Base-by-base conservation (phyloP, 2,329 filamentous ascomycete species). In the Nannizzia gypsea region DNA sequence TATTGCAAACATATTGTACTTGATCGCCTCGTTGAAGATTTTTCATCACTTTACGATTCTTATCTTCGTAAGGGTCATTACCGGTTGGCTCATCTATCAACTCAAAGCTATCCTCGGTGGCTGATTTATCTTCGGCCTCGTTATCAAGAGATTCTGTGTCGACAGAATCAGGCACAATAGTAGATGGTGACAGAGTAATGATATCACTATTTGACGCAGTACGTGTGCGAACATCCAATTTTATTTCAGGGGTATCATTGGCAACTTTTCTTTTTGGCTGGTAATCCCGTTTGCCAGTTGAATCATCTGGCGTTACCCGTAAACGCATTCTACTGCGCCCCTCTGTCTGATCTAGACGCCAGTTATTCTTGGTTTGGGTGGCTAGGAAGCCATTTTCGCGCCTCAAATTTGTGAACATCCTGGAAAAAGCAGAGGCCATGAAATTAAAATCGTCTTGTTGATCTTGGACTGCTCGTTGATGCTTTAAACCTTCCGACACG, bases 31-130 rank as follows among this genome's bases (percentile, higher is more conserved):
- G 87, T 66, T 96, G 87, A 9, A 99, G 79, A 64, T 90, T 92
- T 57, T 93, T 83, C 90, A 97, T 95, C 50, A 99, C 92, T 72
- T 96, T 96, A 50, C 95, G 83, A 68, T 99, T 97, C 77, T 96
- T 97, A 72, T 99, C 95, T 73, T 99, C 95, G 63, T 95, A 95
- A 1, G 85, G 86, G 65, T 93, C 90, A 26, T 89, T 83, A 44
- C 87, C 84, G 67, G 90, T 90, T 0, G 92, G 91, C 63, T 96
- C 92, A 62, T 97, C 91, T 5, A 99, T 87, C 65, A 99, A 83
- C 73, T 99, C 93, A 69, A 96, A 99, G 65, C 95, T 95, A 52
- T 97, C 93, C 60, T 96, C 93, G 0, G 85, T 76, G 8, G 78
- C 72, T 34, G 70, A 70, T 28, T 66, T 70, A 48, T 72, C 73